Percentiles rank a stretch among this genome's conserved stretches.
Conservation (phyloP, 805 yeast species). For the Wickerhamomyces bisporus region DNA sequence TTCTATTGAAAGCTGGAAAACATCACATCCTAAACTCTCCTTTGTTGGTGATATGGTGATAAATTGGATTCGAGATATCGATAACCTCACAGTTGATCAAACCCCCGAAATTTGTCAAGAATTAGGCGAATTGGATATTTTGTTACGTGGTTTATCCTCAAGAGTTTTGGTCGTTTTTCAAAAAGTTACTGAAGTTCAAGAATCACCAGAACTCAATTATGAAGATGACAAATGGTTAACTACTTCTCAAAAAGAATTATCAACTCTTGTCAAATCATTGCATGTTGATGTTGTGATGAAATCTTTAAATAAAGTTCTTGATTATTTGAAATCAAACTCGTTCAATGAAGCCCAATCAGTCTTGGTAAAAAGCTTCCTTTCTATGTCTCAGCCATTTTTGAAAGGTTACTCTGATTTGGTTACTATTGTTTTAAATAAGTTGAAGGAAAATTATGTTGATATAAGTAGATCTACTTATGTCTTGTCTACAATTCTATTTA, state of each 20-base stretch:
- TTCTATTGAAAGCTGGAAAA: slow-evolving; percentile 32
- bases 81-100: background rate
- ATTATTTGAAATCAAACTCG: slow-evolving; percentile 30
- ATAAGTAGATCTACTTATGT: slow-evolving; percentile 59
- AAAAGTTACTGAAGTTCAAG: slow-evolving; percentile 28
- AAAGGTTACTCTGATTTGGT: slow-evolving; percentile 53
- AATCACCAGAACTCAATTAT: slow-evolving; percentile 26
- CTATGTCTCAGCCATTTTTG: slow-evolving; percentile 59
- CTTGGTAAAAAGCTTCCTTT: slow-evolving; percentile 41
- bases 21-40: slow-evolving; percentile 24
- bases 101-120: slow-evolving; percentile 3
- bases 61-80: slow-evolving; percentile 37
- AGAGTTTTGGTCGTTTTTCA: slow-evolving; percentile 68
- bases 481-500: slow-evolving; percentile 49
- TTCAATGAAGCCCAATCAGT: slow-evolving; percentile 34
- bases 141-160: slow-evolving; percentile 47
- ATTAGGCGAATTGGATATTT: slow-evolving; percentile 38
- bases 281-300: slow-evolving; percentile 32
- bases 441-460: slow-evolving; percentile 44
- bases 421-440: slow-evolving; percentile 36
- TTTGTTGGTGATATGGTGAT: slow-evolving; percentile 46
- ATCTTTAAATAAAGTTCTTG: slow-evolving; percentile 32
- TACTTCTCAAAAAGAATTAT: slow-evolving; percentile 39
- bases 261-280: slow-evolving; percentile 37
- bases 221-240: slow-evolving; percentile 71